Conservation (phyloP, 2,329 filamentous ascomycete species). For the Ophiocordyceps robertsii region DNA sequence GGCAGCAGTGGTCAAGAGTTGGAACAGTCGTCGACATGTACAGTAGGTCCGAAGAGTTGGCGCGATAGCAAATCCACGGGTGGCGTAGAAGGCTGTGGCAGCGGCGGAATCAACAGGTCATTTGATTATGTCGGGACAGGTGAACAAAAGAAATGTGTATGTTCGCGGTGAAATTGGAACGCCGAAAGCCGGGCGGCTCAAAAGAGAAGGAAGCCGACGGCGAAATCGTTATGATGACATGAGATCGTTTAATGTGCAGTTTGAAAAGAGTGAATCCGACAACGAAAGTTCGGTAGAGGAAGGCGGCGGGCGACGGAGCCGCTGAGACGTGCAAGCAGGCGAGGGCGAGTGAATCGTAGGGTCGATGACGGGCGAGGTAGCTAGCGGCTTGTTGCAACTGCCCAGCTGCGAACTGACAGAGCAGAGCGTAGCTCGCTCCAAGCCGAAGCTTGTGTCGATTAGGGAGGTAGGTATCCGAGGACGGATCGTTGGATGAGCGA, state of each 20-base stretch:
- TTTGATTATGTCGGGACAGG: constrained; percentile 16
- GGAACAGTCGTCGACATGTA: background rate
- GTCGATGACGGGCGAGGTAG: background rate
- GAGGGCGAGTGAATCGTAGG: background rate
- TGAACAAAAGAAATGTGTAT: constrained; percentile 22
- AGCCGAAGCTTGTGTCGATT: constrained; percentile 9
- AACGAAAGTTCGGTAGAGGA: constrained; percentile 2
- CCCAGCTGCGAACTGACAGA: constrained; percentile 9
- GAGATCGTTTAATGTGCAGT: constrained; percentile 16
- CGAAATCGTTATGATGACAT: constrained; percentile 32
- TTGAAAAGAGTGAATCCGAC: constrained; percentile 14
- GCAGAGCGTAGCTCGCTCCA: constrained; percentile 18
- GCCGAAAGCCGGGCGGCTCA: constrained; percentile 16
- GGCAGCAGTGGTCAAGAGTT: background rate
- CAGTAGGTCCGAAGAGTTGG: constrained; percentile 2
- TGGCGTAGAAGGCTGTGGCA: constrained; percentile 9
- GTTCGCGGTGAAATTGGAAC: constrained; percentile 17
- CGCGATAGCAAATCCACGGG: constrained; percentile 10
- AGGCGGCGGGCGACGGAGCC: constrained; percentile 16
- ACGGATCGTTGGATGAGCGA: background rate
- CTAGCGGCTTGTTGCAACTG: constrained; percentile 15
- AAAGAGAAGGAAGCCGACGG: constrained; percentile 16
- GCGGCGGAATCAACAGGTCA: constrained; percentile 26
- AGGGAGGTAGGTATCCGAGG: constrained; percentile 3
- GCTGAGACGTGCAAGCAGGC: constrained; percentile 3